Conservation (phyloP, 1,284 basidiomycete species). For the Cerrena zonata region DNA sequence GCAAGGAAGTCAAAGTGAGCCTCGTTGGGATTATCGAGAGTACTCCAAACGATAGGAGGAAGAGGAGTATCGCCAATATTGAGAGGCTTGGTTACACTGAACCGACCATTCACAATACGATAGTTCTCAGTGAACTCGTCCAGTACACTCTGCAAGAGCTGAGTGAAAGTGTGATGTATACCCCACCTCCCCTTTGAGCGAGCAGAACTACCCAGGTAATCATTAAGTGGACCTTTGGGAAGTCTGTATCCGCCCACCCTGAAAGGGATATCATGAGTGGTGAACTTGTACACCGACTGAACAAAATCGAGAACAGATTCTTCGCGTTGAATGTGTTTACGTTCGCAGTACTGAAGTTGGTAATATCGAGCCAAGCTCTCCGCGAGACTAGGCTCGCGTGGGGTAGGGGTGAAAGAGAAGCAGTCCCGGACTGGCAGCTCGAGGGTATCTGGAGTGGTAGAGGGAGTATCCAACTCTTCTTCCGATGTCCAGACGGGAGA, state of each 20-base stretch:
- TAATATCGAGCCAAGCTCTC: no score
- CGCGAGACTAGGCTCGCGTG: no score
- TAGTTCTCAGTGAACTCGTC: not conserved
- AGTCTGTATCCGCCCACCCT: slow-evolving; percentile 1
- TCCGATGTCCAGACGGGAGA: no score
- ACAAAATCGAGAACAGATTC: slow-evolving; percentile 1
- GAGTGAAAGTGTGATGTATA: not conserved
- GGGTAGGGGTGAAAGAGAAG: no score
- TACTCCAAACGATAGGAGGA: not conserved
- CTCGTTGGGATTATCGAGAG: not conserved
- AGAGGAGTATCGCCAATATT: not conserved
- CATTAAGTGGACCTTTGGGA: not conserved
- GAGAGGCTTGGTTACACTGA: not conserved
- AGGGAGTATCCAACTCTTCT: no score
- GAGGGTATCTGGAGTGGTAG: no score
- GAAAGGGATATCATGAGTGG: not conserved
- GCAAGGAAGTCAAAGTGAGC: not conserved
- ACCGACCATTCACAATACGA: not conserved
- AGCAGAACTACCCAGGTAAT: not conserved
- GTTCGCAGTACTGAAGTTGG: no score
- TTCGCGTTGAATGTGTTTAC: not conserved
- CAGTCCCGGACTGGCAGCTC: no score
- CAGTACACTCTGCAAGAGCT: not conserved
- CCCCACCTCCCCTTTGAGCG: not conserved
- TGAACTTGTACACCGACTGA: not conserved